Conservation (phyloP, 2,329 filamentous ascomycete genomes). For the Didymella keratinophila region DNA sequence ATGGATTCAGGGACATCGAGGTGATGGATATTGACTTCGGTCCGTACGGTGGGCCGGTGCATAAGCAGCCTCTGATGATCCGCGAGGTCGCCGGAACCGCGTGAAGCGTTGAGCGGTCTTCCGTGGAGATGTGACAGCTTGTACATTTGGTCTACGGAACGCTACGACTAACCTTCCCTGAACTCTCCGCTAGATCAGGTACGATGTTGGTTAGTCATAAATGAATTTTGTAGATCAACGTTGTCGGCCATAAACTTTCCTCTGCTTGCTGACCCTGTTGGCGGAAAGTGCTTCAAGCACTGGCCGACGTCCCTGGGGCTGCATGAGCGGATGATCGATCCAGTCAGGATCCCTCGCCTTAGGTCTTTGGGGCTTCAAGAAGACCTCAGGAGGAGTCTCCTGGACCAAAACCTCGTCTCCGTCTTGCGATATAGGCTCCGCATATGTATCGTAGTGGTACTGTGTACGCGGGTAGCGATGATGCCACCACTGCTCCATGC, state of each 20-base stretch:
- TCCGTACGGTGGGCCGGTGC: conserved; percentile 24
- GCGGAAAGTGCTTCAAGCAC: neutral
- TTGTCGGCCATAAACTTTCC: conserved; percentile 13
- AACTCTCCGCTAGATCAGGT: neutral
- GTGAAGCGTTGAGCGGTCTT: neutral
- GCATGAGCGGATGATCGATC: neutral
- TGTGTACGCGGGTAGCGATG: conserved; percentile 14
- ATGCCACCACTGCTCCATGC: conserved; percentile 8
- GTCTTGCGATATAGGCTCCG: conserved; percentile 1
- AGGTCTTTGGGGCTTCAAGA: neutral
- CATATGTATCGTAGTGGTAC: conserved; percentile 14
- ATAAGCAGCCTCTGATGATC: conserved; percentile 39
- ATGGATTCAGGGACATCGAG: conserved; percentile 37
- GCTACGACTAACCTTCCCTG: neutral
- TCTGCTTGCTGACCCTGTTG: conserved; percentile 3
- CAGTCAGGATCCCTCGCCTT: neutral
- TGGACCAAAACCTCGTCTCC: conserved; percentile 7
- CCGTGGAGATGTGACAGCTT: too few relatives aligned
- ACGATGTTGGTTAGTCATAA: neutral
- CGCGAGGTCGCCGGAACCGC: neutral
- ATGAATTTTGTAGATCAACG: conserved; percentile 2
- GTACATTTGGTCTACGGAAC: neutral
- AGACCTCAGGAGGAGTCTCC: conserved; percentile 14
- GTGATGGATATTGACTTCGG: conserved; percentile 28
- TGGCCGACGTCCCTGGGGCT: neutral